Conservation (phyloP, 371 early-diverging fungal species). For the Lichtheimia ramosa region DNA sequence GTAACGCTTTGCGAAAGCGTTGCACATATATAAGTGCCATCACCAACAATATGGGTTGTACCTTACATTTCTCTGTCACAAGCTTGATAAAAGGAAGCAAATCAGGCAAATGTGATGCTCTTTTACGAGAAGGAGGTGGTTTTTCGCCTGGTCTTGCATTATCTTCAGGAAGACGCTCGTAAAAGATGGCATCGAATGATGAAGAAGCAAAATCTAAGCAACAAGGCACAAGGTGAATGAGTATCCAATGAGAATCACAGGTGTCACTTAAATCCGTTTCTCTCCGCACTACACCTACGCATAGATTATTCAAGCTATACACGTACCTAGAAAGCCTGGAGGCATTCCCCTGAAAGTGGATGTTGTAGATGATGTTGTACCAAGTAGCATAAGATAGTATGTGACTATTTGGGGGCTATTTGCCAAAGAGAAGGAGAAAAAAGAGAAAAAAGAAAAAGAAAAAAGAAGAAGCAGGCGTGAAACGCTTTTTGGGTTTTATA, state of each 20-base stretch:
- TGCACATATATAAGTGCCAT: constrained; percentile 52
- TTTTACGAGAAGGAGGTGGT: constrained; percentile 14
- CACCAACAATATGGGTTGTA: constrained; percentile 38
- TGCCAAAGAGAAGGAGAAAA: background rate
- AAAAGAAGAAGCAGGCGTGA: background rate
- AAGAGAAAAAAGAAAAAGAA: background rate
- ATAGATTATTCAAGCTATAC: background rate
- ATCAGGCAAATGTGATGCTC: constrained; percentile 39
- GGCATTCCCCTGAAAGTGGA: background rate
- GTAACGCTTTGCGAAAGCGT: constrained; percentile 39
- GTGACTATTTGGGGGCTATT: background rate
- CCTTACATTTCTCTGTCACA: constrained; percentile 46
- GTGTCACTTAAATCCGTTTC: too few relatives aligned
- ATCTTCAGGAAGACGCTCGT: constrained; percentile 12
- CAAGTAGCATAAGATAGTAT: too few relatives aligned
- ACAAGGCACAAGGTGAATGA: background rate
- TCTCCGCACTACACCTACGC: background rate
- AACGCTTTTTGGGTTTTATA: background rate
- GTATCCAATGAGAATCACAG: background rate
- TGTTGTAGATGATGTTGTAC: background rate
- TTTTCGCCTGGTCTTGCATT: background rate
- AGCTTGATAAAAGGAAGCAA: constrained; percentile 45
- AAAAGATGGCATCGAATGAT: constrained; percentile 49
- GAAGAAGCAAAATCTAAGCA: constrained; percentile 48
- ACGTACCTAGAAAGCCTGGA: too few relatives aligned